These are phyloP conservation scores for Leishmania arabica DNA, from an alignment of 208 protist genomes.

Conservation along the genomic window DNA sequence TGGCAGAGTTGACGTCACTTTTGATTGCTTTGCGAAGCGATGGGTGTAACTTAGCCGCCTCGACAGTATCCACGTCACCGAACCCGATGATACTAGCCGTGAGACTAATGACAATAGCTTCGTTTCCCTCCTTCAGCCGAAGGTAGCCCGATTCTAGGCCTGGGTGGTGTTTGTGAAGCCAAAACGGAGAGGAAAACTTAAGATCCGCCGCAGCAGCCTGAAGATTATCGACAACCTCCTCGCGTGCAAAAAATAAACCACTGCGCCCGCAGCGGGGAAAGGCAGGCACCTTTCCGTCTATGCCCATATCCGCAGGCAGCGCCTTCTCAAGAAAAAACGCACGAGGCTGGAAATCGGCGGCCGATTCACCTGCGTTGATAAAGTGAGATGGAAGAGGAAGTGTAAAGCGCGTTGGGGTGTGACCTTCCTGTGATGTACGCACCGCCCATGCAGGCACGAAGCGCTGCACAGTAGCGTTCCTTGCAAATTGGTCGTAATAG, in stretches of 20 bases:
- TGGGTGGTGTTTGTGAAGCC: conserved; percentile 70
- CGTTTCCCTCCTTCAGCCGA: conserved; percentile 67
- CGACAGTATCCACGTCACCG: conserved; percentile 57
- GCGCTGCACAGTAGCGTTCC: conserved; percentile 52
- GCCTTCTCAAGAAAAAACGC: conserved; percentile 66
- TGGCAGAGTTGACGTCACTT: neutral
- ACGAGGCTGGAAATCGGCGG: conserved; percentile 55
- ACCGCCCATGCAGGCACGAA: conserved; percentile 63
- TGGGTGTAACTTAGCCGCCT: conserved; percentile 51
- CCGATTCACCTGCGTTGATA: conserved; percentile 54
- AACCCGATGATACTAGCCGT: conserved; percentile 64
- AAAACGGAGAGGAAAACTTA: conserved; percentile 84
- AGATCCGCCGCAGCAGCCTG: conserved; percentile 73
- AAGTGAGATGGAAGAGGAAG: conserved; percentile 78
- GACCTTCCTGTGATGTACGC: conserved; percentile 17
- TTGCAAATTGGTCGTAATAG: conserved; percentile 60
- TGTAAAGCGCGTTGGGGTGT: conserved; percentile 34
- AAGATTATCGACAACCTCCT: conserved; percentile 92
- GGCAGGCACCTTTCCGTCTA: neutral
- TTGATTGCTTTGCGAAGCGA: conserved; percentile 33
- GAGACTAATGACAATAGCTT: conserved; percentile 83
- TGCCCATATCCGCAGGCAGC: neutral
- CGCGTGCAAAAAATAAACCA: conserved; percentile 82
- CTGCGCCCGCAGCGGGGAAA: conserved; percentile 72
- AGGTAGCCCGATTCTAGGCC: conserved; percentile 69